These are phyloP conservation scores for Acanthamoeba royreba DNA, from an alignment of 208 protist genomes.

Conservation along the genomic window DNA sequence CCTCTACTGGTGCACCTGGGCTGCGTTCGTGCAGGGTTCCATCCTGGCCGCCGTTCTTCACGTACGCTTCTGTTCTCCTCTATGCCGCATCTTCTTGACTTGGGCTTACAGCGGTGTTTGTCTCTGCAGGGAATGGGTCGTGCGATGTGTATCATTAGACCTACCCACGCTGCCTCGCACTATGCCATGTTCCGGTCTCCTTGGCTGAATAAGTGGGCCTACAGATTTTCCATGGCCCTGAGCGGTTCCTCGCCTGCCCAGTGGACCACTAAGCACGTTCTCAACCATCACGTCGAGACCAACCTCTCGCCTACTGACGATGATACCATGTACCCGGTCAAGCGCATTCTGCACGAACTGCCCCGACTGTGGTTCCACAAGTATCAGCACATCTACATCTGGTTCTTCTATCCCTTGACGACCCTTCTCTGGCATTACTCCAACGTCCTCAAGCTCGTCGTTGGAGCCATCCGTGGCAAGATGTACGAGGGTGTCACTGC, in stretches of 20 bases:
- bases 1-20: conserved; percentile 40
- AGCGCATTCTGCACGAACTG: conserved; percentile 52
- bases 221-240: conserved; percentile 53
- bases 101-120: background rate
- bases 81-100: background rate
- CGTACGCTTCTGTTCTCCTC: background rate
- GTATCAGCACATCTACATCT: conserved; percentile 66
- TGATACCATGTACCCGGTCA: conserved; percentile 63
- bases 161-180: conserved; percentile 58
- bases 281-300: conserved; percentile 59
- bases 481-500: conserved; percentile 50
- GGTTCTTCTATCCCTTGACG: conserved; percentile 56
- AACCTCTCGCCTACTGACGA: conserved; percentile 57
- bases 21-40: conserved; percentile 50
- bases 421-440: conserved; percentile 47
- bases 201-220: conserved; percentile 52
- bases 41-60: conserved; percentile 32
- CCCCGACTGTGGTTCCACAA: conserved; percentile 50
- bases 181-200: conserved; percentile 38
- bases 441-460: conserved; percentile 45
- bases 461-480: background rate
- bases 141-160: conserved; percentile 52
- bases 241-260: conserved; percentile 48
- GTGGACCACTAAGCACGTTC: conserved; percentile 64
- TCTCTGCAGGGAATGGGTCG: conserved; percentile 39